A percentile compares a stretch with the other conserved stretches of the same genome.
Evolutionary conservation across 1,139 yeast species (phyloP).

Genomic region (Candida sojae): DNA sequence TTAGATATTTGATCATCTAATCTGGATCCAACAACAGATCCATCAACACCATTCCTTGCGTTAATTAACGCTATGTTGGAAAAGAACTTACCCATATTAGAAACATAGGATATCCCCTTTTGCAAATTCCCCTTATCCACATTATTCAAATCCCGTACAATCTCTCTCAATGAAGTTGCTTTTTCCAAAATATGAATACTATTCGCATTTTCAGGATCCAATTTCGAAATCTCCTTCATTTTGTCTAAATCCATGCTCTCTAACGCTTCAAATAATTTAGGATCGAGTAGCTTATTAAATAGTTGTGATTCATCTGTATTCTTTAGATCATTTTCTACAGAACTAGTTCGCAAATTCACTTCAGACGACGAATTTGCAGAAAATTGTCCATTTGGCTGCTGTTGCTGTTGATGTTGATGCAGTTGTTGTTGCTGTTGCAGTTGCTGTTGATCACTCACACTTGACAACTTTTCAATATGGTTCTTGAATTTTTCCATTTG

Average conservation of each 20-base stretch:
- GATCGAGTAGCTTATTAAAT: conserved; percentile 30
- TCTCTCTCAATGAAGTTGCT: conserved; percentile 31
- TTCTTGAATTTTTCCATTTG: conserved; percentile 10
- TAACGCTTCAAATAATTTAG: conserved; percentile 31
- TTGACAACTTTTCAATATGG: conserved; percentile 10
- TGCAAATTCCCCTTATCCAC: conserved; percentile 31
- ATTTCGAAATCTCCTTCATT: conserved; percentile 23
- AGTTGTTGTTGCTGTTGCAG: neutral
- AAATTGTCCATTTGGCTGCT: neutral
- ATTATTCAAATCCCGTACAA: conserved; percentile 28
- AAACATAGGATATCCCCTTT: conserved; percentile 28
- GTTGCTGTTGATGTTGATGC: too few relatives aligned
- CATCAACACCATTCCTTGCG: conserved; percentile 10
- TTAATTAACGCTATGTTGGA: conserved; percentile 16
- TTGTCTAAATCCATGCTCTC: conserved; percentile 29
- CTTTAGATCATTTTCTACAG: neutral
- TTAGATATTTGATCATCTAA: conserved; percentile 25
- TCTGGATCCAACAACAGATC: conserved; percentile 7
- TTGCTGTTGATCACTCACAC: neutral
- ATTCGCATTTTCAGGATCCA: conserved; percentile 17
- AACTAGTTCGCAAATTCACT: conserved; percentile 3
- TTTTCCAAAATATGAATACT: conserved; percentile 26
- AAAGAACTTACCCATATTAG: conserved; percentile 27
- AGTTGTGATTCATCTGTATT: conserved; percentile 14
- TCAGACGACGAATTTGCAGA: neutral